Evolutionary conservation across 2,329 filamentous ascomycete genomes (phyloP).

Genomic region (Fusarium sp.): DNA sequence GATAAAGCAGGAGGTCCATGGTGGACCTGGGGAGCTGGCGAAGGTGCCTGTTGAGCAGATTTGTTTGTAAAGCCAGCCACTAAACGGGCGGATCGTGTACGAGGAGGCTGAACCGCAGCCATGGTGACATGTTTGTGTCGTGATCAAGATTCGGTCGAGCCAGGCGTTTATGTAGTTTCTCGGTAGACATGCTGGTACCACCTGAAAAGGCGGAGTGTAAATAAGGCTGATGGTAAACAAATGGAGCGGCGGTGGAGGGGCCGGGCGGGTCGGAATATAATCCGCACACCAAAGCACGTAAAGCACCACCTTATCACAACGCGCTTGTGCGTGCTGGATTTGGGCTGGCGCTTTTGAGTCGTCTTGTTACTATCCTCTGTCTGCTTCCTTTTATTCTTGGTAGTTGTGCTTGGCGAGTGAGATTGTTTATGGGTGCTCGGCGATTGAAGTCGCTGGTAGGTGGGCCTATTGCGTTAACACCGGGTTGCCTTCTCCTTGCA

Average conservation of each 20-base stretch:
- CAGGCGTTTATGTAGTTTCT: slow-evolving; percentile 28
- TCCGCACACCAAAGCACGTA: no score
- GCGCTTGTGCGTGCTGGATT: slow-evolving; percentile 53
- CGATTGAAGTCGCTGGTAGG: slow-evolving; percentile 35
- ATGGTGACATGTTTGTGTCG: slow-evolving; percentile 41
- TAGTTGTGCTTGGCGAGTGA: slow-evolving; percentile 30
- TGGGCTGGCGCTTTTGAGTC: slow-evolving; percentile 22
- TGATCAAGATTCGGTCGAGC: not conserved
- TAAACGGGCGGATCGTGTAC: slow-evolving; percentile 48
- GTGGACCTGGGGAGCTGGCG: slow-evolving; percentile 15
- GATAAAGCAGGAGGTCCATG: slow-evolving; percentile 49
- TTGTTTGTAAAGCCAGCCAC: slow-evolving; percentile 47
- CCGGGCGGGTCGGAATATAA: no score
- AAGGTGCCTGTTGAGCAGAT: slow-evolving; percentile 26
- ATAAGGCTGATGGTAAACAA: slow-evolving; percentile 44
- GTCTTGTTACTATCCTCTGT: slow-evolving; percentile 46
- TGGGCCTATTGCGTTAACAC: slow-evolving; percentile 51
- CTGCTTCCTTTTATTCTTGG: slow-evolving; percentile 55
- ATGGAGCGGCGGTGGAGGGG: slow-evolving; percentile 29
- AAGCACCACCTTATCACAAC: slow-evolving; percentile 51
- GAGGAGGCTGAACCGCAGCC: slow-evolving; percentile 46
- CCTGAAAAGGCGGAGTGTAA: slow-evolving; percentile 42
- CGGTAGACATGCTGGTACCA: slow-evolving; percentile 25
- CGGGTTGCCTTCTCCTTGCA: slow-evolving; percentile 57
- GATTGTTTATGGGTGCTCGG: slow-evolving; percentile 40